Percentiles rank a stretch among this genome's conserved stretches.
Conservation (phyloP, 1,284 basidiomycete species). For the Rhizoctonia solani region DNA sequence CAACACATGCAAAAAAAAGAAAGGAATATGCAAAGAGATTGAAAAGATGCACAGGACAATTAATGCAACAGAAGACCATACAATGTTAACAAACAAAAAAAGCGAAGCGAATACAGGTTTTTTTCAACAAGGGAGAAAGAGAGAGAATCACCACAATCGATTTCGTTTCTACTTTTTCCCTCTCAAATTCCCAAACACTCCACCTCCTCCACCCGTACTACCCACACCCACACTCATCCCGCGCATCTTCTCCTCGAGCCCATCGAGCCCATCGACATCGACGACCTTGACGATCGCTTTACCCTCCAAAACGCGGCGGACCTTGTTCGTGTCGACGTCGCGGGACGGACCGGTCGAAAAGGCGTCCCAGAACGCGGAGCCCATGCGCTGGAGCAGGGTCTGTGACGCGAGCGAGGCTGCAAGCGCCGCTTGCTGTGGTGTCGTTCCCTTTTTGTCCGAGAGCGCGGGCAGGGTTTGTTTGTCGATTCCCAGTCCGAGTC, state of each 20-base stretch:
- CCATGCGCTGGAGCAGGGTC: constrained; percentile 67
- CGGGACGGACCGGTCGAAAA: constrained; percentile 50
- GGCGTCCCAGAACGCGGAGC: constrained; percentile 78
- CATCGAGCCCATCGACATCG: constrained; percentile 54
- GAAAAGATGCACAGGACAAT: background rate
- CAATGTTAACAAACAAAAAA: background rate
- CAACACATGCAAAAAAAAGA: background rate
- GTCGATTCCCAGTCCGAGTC: too few species aligned
- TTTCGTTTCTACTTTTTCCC: constrained; percentile 22
- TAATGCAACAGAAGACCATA: too few species aligned
- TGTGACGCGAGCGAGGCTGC: constrained; percentile 70
- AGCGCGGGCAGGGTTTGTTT: constrained; percentile 41
- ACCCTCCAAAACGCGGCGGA: constrained; percentile 73
- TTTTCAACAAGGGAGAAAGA: too few species aligned
- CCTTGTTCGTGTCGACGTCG: constrained; percentile 72
- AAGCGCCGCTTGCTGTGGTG: constrained; percentile 52
- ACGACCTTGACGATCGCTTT: constrained; percentile 73
- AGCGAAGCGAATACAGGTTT: background rate
- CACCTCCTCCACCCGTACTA: background rate
- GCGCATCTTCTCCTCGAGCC: constrained; percentile 17
- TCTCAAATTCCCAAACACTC: constrained; percentile 16
- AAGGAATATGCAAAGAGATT: background rate
- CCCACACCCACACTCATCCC: background rate
- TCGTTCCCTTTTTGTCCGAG: constrained; percentile 16
- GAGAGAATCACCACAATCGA: too few species aligned